phyloP scores from a whole-genome alignment of 306 rosid genomes.

The Clitoria ternatea region DNA sequence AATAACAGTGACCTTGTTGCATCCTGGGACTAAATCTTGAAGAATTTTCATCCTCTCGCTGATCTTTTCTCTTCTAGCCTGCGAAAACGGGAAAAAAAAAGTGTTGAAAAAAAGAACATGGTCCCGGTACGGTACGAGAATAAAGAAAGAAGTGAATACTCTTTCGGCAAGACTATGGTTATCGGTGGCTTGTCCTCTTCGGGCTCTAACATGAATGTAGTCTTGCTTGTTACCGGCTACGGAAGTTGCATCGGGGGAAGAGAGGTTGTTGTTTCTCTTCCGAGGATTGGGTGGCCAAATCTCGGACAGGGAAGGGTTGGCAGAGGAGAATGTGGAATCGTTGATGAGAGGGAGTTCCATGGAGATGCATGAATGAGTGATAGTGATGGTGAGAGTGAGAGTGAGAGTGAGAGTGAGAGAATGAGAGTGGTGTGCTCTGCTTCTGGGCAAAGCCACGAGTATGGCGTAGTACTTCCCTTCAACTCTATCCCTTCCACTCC shows the following conservation, averaged over 20 bases:
- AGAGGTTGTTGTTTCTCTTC: slow-evolving; percentile 47
- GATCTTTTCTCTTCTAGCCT: slow-evolving; percentile 95
- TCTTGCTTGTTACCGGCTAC: slow-evolving; percentile 55
- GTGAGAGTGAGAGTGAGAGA: no score
- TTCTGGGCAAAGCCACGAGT: no score
- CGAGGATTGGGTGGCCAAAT: slow-evolving; percentile 65
- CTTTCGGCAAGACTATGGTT: slow-evolving; percentile 95
- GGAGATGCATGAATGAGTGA: slow-evolving; percentile 3
- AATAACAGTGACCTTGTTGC: slow-evolving; percentile 67
- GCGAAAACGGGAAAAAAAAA: slow-evolving; percentile 31
- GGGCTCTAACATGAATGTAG: slow-evolving; percentile 89
- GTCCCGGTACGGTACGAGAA: no score
- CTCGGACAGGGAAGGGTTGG: slow-evolving; percentile 70
- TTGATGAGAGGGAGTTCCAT: slow-evolving; percentile 80
- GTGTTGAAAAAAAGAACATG: neutral
- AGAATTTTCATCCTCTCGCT: slow-evolving; percentile 91
- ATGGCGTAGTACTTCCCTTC: no score
- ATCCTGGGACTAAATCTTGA: slow-evolving; percentile 94
- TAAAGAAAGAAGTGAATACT: slow-evolving; percentile 30
- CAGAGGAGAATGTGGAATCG: slow-evolving; percentile 73
- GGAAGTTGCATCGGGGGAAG: slow-evolving; percentile 43
- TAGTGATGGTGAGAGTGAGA: no score
- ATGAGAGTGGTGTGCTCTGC: no score
- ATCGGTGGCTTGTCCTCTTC: slow-evolving; percentile 99
- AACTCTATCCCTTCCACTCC: no score